A percentile compares a stretch with the other conserved stretches of the same genome.
These are phyloP conservation scores for Clitopilus passeckerianus DNA, from an alignment of 768 basidiomycete species.

Conservation along the genomic window DNA sequence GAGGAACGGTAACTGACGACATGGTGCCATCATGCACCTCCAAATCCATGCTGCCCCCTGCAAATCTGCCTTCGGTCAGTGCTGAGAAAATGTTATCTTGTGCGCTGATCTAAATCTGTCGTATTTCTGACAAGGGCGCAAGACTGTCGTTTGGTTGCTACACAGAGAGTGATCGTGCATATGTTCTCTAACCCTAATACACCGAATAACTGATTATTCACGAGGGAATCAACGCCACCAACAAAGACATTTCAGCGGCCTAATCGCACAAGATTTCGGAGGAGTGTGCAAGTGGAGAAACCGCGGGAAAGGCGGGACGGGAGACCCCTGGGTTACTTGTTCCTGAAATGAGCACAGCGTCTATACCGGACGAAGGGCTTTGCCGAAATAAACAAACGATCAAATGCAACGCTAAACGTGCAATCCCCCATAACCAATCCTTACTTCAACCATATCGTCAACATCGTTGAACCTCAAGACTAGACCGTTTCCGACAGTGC, in stretches of 20 bases:
- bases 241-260: not conserved
- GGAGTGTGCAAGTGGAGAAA: not conserved
- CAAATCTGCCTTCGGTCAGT: not conserved
- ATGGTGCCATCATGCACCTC: not conserved
- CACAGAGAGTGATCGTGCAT: not conserved
- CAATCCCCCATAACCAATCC: conserved; percentile 4
- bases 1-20: not conserved
- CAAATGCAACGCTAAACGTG: not conserved
- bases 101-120: not conserved
- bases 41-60: not conserved
- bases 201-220: not conserved
- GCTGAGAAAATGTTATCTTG: not conserved
- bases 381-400: not conserved
- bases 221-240: not conserved
- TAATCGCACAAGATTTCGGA: not conserved
- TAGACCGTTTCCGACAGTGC: not conserved
- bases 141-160: not conserved
- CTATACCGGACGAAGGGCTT: not conserved
- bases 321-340: not conserved
- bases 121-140: not conserved
- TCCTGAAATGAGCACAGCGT: not conserved
- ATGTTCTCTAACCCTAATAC: not conserved
- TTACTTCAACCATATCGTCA: conserved; percentile 10
- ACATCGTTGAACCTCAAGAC: conserved; percentile 1
- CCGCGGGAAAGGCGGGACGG: not conserved